Percentiles rank a stretch among this genome's conserved stretches.
phyloP scores from a whole-genome alignment of 805 yeast species.

The Ogataea parapolymorpha region DNA sequence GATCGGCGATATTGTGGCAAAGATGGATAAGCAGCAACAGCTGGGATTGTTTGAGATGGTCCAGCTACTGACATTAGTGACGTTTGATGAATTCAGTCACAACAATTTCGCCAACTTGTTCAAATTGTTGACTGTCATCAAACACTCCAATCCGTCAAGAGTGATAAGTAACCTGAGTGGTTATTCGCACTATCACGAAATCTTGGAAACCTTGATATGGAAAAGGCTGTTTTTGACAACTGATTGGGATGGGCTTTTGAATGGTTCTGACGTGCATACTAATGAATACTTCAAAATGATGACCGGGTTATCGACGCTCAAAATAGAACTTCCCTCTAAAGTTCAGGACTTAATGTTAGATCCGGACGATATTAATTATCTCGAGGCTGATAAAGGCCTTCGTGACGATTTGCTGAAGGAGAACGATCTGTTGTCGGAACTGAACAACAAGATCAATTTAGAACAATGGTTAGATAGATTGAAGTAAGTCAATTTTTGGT shows the following conservation, averaged over 20 bases:
- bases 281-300: slow-evolving; percentile 16
- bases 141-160: slow-evolving; percentile 25
- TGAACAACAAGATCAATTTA: slow-evolving; percentile 20
- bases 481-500: slow-evolving; percentile 13
- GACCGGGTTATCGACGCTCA: slow-evolving; percentile 11
- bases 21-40: slow-evolving; percentile 37
- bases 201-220: slow-evolving; percentile 47
- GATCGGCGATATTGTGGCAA: slow-evolving; percentile 21
- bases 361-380: slow-evolving; percentile 13
- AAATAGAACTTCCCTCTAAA: slow-evolving; percentile 10
- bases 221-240: slow-evolving; percentile 53
- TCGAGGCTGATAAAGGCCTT: slow-evolving; percentile 7
- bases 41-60: slow-evolving; percentile 46
- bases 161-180: slow-evolving; percentile 2
- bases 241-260: slow-evolving; percentile 43
- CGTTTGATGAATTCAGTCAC: slow-evolving; percentile 51
- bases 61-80: slow-evolving; percentile 40
- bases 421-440: slow-evolving; percentile 15
- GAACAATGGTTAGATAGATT: slow-evolving; percentile 28
- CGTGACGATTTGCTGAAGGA: slow-evolving; percentile 11
- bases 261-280: slow-evolving; percentile 12
- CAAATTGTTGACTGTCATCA: slow-evolving; percentile 45
- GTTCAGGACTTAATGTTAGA: slow-evolving; percentile 12
- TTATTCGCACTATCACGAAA: slow-evolving; percentile 7
- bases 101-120: slow-evolving; percentile 45